Evolutionary conservation across 208 protist genomes (phyloP).

Genomic region (Willaertia magna): DNA sequence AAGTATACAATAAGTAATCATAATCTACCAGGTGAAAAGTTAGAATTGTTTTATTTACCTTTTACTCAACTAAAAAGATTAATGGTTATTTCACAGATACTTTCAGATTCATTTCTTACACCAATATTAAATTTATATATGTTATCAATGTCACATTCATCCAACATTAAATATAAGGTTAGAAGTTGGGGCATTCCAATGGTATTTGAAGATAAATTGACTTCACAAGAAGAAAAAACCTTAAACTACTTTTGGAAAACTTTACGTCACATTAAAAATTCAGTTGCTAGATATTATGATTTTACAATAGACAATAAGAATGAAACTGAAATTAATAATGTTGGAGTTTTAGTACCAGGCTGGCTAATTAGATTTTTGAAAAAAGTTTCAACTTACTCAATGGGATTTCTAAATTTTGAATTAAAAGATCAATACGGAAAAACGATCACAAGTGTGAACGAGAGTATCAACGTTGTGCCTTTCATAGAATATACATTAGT

Average conservation of each 20-base stretch:
- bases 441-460: too few relatives aligned
- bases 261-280: not conserved
- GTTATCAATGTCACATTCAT: not conserved
- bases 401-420: not conserved
- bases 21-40: not conserved
- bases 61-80: not conserved
- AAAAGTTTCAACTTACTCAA: not conserved
- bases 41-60: not conserved
- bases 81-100: not conserved
- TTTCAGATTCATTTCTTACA: too few relatives aligned
- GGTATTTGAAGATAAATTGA: not conserved
- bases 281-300: not conserved
- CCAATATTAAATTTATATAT: not conserved
- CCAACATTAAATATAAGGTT: not conserved
- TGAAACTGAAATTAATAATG: not conserved
- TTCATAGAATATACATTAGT: too few relatives aligned
- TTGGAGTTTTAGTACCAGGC: not conserved
- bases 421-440: not conserved
- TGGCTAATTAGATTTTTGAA: not conserved
- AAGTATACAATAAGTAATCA: not conserved
- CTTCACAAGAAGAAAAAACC: not conserved
- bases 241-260: not conserved
- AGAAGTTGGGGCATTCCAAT: not conserved
- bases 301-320: not conserved
- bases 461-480: too few relatives aligned